These are phyloP conservation scores for Zygoascus bituminiphila DNA, from an alignment of 805 yeast genomes.

Conservation along the genomic window DNA sequence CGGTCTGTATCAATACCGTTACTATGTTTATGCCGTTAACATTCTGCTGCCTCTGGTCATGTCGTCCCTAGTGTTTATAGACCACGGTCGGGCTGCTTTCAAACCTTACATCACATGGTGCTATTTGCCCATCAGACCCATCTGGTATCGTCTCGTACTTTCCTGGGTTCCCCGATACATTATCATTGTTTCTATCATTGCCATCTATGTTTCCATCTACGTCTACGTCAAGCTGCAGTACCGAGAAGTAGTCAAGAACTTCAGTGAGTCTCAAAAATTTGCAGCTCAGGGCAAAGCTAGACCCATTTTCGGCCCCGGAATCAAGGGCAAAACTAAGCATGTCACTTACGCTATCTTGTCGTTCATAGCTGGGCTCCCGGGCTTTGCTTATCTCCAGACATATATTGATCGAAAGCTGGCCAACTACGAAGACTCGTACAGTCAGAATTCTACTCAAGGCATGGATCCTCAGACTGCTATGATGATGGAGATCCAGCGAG, in stretches of 20 bases:
- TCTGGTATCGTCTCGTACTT: slow-evolving; percentile 64
- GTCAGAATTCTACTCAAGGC: not conserved
- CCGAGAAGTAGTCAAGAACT: slow-evolving; percentile 20
- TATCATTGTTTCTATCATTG: slow-evolving; percentile 52
- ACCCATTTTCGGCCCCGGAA: not conserved
- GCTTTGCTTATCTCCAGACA: slow-evolving; percentile 14
- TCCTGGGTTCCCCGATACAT: slow-evolving; percentile 79
- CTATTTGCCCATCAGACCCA: slow-evolving; percentile 62
- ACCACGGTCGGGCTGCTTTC: slow-evolving; percentile 41
- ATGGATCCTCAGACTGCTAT: slow-evolving; percentile 12
- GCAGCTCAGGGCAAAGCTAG: not conserved
- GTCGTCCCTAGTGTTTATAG: slow-evolving; percentile 65
- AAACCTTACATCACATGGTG: slow-evolving; percentile 62
- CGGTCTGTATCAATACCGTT: slow-evolving; percentile 57
- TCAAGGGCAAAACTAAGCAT: not conserved
- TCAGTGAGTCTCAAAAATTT: slow-evolving; percentile 25
- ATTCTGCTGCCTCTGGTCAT: slow-evolving; percentile 55
- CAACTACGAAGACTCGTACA: not conserved
- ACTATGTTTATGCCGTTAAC: slow-evolving; percentile 49
- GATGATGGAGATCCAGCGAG: slow-evolving; percentile 40
- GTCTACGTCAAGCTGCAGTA: slow-evolving; percentile 45
- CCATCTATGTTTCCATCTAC: slow-evolving; percentile 64
- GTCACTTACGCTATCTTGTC: not conserved
- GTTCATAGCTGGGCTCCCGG: slow-evolving; percentile 15
- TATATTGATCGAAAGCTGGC: not conserved